Base-by-base conservation (phyloP, 495 filamentous ascomycete genomes). In the Neurospora africana region DNA sequence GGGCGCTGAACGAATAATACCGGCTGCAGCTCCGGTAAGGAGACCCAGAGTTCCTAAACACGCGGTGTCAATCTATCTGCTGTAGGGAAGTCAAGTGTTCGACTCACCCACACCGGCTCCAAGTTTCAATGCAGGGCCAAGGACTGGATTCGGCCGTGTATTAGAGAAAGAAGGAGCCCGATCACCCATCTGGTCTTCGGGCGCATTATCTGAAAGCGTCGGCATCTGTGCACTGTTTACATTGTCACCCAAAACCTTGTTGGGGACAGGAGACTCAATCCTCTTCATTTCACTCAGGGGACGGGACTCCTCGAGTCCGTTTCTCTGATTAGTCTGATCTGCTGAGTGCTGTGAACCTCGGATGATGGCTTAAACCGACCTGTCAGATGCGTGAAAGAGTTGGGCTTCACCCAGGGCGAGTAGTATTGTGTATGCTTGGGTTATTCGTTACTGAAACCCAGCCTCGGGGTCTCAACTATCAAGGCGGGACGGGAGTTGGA, bases 21-120 rank as follows among this genome's bases (percentile, higher is more conserved):
- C 93, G 39, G 83, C 80, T 53, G 87, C 84, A 69, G 90, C 90
- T 71, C 94, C 94, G 71, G 89, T 81, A 35, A 94, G 75, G 35
- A 93, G 75, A n/a, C 95, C 95, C 43, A 87, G 82, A 69, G 84
- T 82, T 72, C 91, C 93, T 96, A 53, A 9, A 67, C 15, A 74
- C 38, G 39, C 70, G 47, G 38, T 73, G 67, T 71, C 65, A 71
- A 41, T 68, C 35, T 9, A 5, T 21, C 4, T 19, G 33, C 11
- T 41, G 6, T 30, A 11, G 17, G 69, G 2, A 68, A 5, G 17
- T 11, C 41, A 33, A 30, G 33, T 4, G 17, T 10, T 30, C 7
- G 43, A 33, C 78, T 61, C 72, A 81, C 81, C 81, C 15, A 69
- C 70, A 21, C 61, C 58, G 30, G 74, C 76, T 19, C 81, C 81